These are phyloP conservation scores for Globisporangium paddicum DNA, from an alignment of 352 stramenopile species.

Conservation along the genomic window DNA sequence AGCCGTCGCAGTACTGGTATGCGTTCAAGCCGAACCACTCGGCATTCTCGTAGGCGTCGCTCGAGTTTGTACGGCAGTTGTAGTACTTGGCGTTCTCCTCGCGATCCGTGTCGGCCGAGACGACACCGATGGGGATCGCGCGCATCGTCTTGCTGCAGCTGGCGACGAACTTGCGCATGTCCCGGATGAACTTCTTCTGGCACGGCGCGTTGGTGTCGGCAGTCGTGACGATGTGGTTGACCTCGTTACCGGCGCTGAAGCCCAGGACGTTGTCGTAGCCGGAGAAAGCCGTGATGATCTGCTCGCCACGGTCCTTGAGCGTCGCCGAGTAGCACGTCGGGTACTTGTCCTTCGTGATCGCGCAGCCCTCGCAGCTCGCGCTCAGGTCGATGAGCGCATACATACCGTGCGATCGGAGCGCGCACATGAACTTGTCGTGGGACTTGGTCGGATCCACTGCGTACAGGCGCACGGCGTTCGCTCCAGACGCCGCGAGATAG, in stretches of 20 bases:
- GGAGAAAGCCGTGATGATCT: slow-evolving; percentile 76
- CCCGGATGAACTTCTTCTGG: slow-evolving; percentile 87
- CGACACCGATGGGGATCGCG: slow-evolving; percentile 76
- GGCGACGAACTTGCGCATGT: slow-evolving; percentile 72
- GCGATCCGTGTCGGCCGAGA: slow-evolving; percentile 59
- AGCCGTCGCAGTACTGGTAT: slow-evolving; percentile 74
- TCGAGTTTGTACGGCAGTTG: slow-evolving; percentile 70
- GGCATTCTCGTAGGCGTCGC: slow-evolving; percentile 66
- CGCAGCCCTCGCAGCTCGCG: slow-evolving; percentile 43
- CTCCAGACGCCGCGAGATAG: slow-evolving; percentile 48
- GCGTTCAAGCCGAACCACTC: slow-evolving; percentile 89
- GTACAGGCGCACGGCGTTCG: slow-evolving; percentile 83
- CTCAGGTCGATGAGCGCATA: slow-evolving; percentile 69
- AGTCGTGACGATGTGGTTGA: slow-evolving; percentile 57
- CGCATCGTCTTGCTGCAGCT: slow-evolving; percentile 44
- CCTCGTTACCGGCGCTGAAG: slow-evolving; percentile 80
- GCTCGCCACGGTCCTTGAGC: slow-evolving; percentile 67
- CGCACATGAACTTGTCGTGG: no score
- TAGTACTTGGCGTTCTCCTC: slow-evolving; percentile 79
- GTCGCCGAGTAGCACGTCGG: slow-evolving; percentile 48
- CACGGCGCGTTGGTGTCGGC: slow-evolving; percentile 62
- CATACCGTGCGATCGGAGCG: slow-evolving; percentile 63
- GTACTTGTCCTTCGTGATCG: slow-evolving; percentile 43
- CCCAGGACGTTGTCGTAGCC: slow-evolving; percentile 84
- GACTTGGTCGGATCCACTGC: slow-evolving; percentile 80